phyloP scores from a whole-genome alignment of 116 monocot species.

The Zostera marina region DNA sequence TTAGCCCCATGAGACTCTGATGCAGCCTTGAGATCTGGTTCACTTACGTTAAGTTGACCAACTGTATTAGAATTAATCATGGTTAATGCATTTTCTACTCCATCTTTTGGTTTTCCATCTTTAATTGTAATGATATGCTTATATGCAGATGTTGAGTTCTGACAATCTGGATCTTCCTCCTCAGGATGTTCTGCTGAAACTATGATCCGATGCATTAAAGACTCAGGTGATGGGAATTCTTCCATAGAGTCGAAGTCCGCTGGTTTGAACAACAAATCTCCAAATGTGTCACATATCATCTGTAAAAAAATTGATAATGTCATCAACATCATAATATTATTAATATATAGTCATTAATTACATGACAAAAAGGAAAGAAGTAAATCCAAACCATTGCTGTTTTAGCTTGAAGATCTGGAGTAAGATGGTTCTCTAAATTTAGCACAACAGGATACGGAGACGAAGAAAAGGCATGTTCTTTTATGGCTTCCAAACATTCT shows the following conservation, averaged over 20 bases:
- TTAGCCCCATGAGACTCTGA: constrained; percentile 34
- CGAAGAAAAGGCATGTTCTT: constrained; percentile 60
- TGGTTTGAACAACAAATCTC: constrained; percentile 62
- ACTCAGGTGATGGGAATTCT: constrained; percentile 69
- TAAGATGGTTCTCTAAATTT: constrained; percentile 82
- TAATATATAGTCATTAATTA: neutral
- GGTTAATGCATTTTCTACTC: constrained; percentile 33
- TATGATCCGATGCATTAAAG: constrained; percentile 38
- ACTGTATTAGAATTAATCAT: constrained; percentile 27
- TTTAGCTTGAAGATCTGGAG: constrained; percentile 72
- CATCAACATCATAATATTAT: neutral
- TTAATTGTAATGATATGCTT: constrained; percentile 14
- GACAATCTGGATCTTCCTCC: constrained; percentile 15
- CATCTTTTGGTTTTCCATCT: constrained; percentile 30
- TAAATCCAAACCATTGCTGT: constrained; percentile 40
- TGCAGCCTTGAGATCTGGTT: constrained; percentile 29
- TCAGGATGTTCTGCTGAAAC: constrained; percentile 75
- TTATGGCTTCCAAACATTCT: constrained; percentile 63
- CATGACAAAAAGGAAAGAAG: no score
- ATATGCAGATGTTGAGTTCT: constrained; percentile 28
- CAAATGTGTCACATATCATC: constrained; percentile 65
- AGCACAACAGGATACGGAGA: constrained; percentile 74
- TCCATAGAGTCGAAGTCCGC: constrained; percentile 16
- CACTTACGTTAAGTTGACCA: constrained; percentile 8
- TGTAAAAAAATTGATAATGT: constrained; percentile 12